Conservation (phyloP, 1,284 basidiomycete species). For the Trichosporon sp. region DNA sequence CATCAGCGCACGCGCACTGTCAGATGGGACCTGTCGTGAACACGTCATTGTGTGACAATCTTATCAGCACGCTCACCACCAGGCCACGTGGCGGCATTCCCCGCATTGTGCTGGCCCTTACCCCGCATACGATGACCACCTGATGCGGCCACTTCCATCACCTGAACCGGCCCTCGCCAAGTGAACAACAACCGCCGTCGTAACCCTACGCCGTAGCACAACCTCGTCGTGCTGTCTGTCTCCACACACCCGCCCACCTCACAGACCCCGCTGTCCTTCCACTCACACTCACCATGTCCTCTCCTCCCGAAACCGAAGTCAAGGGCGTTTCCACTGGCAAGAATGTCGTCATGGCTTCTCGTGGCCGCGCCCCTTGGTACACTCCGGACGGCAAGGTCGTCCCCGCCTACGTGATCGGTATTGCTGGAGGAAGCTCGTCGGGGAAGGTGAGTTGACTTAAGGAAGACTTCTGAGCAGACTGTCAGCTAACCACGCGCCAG, state of each 20-base stretch:
- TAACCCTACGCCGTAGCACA: background rate
- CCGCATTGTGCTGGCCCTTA: background rate
- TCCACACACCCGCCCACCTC: background rate
- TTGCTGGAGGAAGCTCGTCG: conserved; percentile 90
- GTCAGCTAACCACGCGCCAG: conserved; percentile 57
- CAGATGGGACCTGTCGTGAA: background rate
- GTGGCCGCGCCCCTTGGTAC: conserved; percentile 65
- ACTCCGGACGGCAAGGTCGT: conserved; percentile 70
- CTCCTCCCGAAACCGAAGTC: conserved; percentile 4
- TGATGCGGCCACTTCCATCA: background rate
- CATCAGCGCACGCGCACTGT: conserved; percentile 1
- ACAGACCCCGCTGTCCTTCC: background rate
- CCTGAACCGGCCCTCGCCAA: background rate
- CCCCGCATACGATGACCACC: background rate
- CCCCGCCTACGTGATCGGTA: conserved; percentile 84
- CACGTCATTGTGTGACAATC: conserved; percentile 18
- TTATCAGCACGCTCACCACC: background rate
- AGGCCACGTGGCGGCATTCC: background rate
- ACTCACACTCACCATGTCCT: background rate
- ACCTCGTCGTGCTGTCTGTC: background rate
- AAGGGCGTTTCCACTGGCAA: conserved; percentile 56
- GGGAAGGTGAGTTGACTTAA: conserved; percentile 70
- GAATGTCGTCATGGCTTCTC: conserved; percentile 79
- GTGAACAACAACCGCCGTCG: background rate
- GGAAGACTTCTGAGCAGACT: background rate